A percentile compares a stretch with the other conserved stretches of the same genome.
phyloP scores from a whole-genome alignment of 352 stramenopile species.

The Phytophthora boehmeriae region DNA sequence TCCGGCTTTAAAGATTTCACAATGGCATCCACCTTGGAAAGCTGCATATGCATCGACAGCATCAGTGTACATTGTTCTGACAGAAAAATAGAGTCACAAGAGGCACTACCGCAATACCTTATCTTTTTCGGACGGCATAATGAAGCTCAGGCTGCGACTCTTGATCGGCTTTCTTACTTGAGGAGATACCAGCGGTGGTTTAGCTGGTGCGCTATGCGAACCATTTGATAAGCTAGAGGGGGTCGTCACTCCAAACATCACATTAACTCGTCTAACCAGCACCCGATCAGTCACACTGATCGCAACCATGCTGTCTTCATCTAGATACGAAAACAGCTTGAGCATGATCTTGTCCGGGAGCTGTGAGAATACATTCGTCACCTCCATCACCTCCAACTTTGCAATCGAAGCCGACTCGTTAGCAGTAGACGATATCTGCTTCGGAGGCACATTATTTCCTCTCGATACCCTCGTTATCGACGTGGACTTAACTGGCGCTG shows the following conservation, averaged over 20 bases:
- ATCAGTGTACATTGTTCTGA: too few species aligned
- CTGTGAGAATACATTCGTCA: constrained; percentile 33
- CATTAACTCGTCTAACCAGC: constrained; percentile 62
- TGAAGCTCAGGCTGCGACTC: constrained; percentile 41
- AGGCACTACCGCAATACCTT: constrained; percentile 36
- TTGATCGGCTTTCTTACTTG: constrained; percentile 24
- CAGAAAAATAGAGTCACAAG: too few species aligned
- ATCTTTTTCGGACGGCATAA: constrained; percentile 45
- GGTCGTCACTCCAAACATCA: constrained; percentile 63
- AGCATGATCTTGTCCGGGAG: constrained; percentile 67
- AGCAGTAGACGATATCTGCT: too few species aligned
- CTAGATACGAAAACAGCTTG: constrained; percentile 69
- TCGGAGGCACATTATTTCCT: too few species aligned
- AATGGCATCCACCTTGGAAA: constrained; percentile 78
- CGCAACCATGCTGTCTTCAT: constrained; percentile 72
- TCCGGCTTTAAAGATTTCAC: constrained; percentile 83
- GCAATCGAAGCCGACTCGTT: neutral
- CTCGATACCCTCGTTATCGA: constrained; percentile 20
- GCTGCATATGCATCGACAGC: too few species aligned
- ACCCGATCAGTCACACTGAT: constrained; percentile 68
- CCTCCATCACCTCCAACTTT: constrained; percentile 1
- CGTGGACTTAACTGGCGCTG: constrained; percentile 14
- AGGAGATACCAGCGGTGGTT: constrained; percentile 22
- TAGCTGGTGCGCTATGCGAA: constrained; percentile 11
- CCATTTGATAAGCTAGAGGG: constrained; percentile 31